Conservation (phyloP, 1,284 basidiomycete genomes). For the Cystobasidiaceae sp. region DNA sequence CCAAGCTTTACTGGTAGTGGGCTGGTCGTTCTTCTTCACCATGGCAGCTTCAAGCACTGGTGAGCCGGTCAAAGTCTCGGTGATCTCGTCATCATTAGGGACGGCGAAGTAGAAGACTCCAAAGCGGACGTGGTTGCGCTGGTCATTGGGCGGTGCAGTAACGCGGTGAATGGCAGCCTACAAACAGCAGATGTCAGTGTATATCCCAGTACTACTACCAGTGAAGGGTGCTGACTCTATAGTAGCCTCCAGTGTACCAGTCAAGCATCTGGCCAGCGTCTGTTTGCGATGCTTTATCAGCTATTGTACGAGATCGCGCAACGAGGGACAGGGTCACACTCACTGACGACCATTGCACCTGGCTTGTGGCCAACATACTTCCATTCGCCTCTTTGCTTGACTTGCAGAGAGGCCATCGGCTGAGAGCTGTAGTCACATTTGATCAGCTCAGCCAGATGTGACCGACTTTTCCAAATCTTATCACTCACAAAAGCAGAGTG, state of each 20-base stretch:
- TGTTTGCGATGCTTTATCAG: background rate
- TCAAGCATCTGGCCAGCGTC: conserved; percentile 39
- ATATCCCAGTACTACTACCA: background rate
- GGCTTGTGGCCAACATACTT: conserved; percentile 35
- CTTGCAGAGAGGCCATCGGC: background rate
- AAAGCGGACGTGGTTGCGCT: conserved; percentile 45
- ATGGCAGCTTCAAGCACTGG: conserved; percentile 37
- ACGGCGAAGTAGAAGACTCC: conserved; percentile 50
- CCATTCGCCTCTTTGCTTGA: conserved; percentile 34
- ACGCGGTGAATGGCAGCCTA: conserved; percentile 49
- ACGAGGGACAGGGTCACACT: no score
- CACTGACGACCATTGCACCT: conserved; percentile 37
- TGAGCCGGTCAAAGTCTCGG: conserved; percentile 44
- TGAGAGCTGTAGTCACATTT: background rate
- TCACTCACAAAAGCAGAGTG: background rate
- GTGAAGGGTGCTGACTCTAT: conserved; percentile 17
- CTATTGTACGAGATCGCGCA: background rate
- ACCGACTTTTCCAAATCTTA: no score
- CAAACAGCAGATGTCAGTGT: no score
- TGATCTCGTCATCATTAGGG: conserved; percentile 46
- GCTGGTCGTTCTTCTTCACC: conserved; percentile 24
- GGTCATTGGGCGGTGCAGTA: conserved; percentile 47
- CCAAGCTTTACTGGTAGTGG: conserved; percentile 29
- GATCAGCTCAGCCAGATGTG: no score
- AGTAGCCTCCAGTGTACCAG: conserved; percentile 40